These are phyloP conservation scores for Taphrina populina DNA, from an alignment of 1,139 yeast species.

Conservation along the genomic window DNA sequence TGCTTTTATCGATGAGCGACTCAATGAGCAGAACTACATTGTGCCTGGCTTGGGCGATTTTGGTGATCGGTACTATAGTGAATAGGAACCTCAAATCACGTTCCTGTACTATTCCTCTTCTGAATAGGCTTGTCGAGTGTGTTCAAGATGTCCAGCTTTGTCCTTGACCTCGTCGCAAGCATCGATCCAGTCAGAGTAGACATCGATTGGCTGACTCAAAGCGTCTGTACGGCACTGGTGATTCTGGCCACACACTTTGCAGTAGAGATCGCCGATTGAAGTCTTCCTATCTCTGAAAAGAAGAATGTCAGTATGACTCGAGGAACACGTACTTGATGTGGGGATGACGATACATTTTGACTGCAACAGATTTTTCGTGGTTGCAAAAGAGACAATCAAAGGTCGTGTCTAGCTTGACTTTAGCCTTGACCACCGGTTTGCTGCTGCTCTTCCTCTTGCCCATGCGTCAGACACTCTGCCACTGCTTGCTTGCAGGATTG, in stretches of 20 bases:
- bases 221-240: constrained; percentile 85
- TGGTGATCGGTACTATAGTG: constrained; percentile 57
- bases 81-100: background rate
- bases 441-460: constrained; percentile 26
- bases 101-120: constrained; percentile 3
- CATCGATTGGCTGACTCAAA: constrained; percentile 84
- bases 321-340: background rate
- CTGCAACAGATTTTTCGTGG: constrained; percentile 88
- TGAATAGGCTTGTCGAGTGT: background rate
- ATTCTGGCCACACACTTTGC: constrained; percentile 92
- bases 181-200: constrained; percentile 97
- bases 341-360: constrained; percentile 53
- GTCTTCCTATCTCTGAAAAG: constrained; percentile 64
- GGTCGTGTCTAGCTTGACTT: constrained; percentile 30
- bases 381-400: constrained; percentile 61
- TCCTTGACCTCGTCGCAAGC: constrained; percentile 83
- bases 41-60: constrained; percentile 96
- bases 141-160: constrained; percentile 1
- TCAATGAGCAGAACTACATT: constrained; percentile 70
- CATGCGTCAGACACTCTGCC: constrained; percentile 1
- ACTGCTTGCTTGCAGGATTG: too few species aligned
- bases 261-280: constrained; percentile 77
- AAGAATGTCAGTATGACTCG: background rate
- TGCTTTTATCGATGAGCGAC: constrained; percentile 83
- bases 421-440: constrained; percentile 24